Evolutionary conservation across 1,284 basidiomycete species (phyloP).

Genomic region (Tetrapyrgos nigripes): DNA sequence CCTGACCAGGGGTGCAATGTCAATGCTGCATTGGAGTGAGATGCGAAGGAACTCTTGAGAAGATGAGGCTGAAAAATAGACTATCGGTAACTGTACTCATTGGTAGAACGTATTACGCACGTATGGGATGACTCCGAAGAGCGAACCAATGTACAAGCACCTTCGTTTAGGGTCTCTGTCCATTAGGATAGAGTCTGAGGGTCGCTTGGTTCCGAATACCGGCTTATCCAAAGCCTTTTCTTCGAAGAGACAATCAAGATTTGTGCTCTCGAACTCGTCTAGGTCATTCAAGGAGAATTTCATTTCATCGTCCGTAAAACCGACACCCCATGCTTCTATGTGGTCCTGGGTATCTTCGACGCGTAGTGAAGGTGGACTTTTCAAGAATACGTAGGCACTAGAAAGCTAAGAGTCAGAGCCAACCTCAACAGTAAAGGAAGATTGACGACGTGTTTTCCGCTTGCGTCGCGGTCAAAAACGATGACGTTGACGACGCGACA

Average conservation of each 20-base stretch:
- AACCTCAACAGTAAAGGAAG: too few relatives aligned
- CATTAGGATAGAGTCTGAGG: constrained; percentile 5
- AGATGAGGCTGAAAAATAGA: constrained; percentile 44
- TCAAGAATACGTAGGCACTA: neutral
- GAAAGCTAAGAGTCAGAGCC: too few relatives aligned
- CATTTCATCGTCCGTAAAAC: constrained; percentile 35
- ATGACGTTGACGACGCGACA: too few relatives aligned
- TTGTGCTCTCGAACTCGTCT: constrained; percentile 46
- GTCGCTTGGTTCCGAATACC: too few relatives aligned
- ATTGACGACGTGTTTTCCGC: too few relatives aligned
- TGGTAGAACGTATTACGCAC: constrained; percentile 27
- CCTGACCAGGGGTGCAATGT: constrained; percentile 17
- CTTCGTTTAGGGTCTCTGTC: constrained; percentile 25
- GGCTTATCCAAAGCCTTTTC: neutral
- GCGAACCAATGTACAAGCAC: constrained; percentile 31
- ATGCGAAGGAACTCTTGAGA: constrained; percentile 31
- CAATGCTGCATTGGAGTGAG: constrained; percentile 22
- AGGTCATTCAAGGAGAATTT: constrained; percentile 42
- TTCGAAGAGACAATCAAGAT: constrained; percentile 22
- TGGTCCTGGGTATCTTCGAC: neutral
- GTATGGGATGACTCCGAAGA: constrained; percentile 43
- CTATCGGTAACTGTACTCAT: constrained; percentile 6
- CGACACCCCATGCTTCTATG: constrained; percentile 45
- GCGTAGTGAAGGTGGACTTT: neutral
- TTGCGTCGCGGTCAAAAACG: too few relatives aligned